A percentile compares a stretch with the other conserved stretches of the same genome.
These are phyloP conservation scores for Hypoxylon fragiforme DNA, from an alignment of 495 filamentous ascomycete species.

Conservation along the genomic window DNA sequence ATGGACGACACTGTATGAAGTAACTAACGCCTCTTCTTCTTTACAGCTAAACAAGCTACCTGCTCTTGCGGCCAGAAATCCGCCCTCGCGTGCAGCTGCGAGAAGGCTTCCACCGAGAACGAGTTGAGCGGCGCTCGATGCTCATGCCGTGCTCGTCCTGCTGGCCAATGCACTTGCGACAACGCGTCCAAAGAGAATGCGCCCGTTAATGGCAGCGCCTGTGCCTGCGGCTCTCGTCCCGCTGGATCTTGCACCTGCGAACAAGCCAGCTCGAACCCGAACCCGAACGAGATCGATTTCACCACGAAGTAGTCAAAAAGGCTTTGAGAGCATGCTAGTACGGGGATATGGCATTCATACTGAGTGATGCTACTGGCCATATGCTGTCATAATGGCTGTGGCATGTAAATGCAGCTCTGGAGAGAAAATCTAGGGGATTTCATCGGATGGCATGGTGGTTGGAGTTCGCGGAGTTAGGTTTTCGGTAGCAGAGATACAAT, in stretches of 20 bases:
- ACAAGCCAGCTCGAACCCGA: constrained; percentile 57
- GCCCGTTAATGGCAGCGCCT: constrained; percentile 54
- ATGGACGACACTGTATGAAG: neutral
- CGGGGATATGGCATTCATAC: neutral
- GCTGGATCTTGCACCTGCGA: constrained; percentile 81
- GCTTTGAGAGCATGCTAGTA: neutral
- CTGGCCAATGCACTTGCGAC: constrained; percentile 81
- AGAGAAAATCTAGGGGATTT: neutral
- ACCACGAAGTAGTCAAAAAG: constrained; percentile 61
- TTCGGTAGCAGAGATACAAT: constrained; percentile 6
- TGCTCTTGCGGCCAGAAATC: constrained; percentile 90
- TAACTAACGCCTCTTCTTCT: constrained; percentile 19
- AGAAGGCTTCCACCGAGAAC: constrained; percentile 78
- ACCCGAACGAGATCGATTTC: constrained; percentile 76
- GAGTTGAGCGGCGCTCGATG: constrained; percentile 70
- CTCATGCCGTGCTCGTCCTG: constrained; percentile 77
- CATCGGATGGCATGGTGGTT: neutral
- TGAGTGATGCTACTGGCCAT: no score
- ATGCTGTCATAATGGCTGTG: no score
- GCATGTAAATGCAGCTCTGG: no score
- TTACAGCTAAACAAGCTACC: constrained; percentile 57
- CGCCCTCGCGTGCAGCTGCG: constrained; percentile 84
- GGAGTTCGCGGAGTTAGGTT: constrained; percentile 20
- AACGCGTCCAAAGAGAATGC: constrained; percentile 74
- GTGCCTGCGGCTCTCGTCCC: constrained; percentile 76